Percentiles rank a stretch among this genome's conserved stretches.
Evolutionary conservation across 2,329 filamentous ascomycete species (phyloP).

Genomic region (Fusarium continuum): DNA sequence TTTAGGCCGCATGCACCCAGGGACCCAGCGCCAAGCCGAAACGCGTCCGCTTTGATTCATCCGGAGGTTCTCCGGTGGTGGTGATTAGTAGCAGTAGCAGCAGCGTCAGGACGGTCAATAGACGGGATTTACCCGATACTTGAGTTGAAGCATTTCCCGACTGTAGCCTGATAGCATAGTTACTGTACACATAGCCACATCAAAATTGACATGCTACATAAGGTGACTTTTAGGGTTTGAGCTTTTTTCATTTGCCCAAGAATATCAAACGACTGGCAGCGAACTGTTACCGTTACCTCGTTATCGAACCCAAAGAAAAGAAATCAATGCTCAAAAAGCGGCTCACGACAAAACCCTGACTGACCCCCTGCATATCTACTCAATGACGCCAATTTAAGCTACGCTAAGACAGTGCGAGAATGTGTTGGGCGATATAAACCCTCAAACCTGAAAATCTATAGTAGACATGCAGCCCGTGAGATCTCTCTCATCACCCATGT

Average conservation of each 20-base stretch:
- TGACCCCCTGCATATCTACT: not conserved
- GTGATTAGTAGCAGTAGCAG: too few species aligned
- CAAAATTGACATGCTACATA: not conserved
- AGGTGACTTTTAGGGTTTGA: not conserved
- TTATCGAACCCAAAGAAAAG: not conserved
- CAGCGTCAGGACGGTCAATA: not conserved
- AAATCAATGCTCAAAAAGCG: not conserved
- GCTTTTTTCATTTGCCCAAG: not conserved
- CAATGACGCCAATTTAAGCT: not conserved
- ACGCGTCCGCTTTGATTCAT: not conserved
- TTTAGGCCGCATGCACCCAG: not conserved
- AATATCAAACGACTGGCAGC: not conserved
- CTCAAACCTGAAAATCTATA: not conserved
- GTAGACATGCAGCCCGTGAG: too few species aligned
- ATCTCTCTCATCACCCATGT: not conserved
- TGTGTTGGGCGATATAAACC: not conserved
- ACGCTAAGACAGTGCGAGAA: not conserved
- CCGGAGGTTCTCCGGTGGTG: constrained; percentile 16
- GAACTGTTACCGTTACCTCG: not conserved
- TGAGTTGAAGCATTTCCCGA: not conserved
- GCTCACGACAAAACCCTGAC: not conserved
- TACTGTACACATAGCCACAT: too few species aligned
- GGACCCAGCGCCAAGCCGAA: not conserved
- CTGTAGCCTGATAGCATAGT: not conserved
- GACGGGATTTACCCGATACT: not conserved